Evolutionary conservation across 176 grass and related monocot species (phyloP), one percentile per base, ranked within the genome.

Genomic region (Hsuehochloa calcarea): DNA sequence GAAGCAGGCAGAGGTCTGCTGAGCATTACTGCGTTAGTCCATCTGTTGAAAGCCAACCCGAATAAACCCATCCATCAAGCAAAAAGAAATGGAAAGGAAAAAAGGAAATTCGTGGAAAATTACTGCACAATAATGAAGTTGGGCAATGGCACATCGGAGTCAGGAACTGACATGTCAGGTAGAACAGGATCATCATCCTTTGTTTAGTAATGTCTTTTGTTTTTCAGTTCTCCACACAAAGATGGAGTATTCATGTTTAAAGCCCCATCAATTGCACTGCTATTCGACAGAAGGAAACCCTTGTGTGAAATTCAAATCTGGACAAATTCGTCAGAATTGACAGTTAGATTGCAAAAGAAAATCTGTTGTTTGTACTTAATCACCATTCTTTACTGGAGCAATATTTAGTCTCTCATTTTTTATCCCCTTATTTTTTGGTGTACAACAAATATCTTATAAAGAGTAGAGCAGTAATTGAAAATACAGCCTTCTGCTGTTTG

Each of bases 251-350:
- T 62, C 40, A 51, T 73, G 23, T 74, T 78, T 49, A 58, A 56
- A 63, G 56, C 55, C 10, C 11, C 20, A n/a, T 49, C 50, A 40
- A 60, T 68, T 89, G 51, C 68, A 69, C 23, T 75, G 14, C 69
- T 89, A 34, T 59, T 72, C 17, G 8, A 31, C 58, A 40, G 46
- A 68, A 72, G 80, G 41, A 66, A 55, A 66, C 10, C n/a, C 47
- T 74, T 84, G 84, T 90, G 74, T 80, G n/a, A n/a, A n/a, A 90
- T 90, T 75, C 50, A 75, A 50, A 40, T 66, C 16, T 41, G 61
- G 50, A 47, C 27, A 79, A 68, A 83, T 67, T 58, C 10, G 25
- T 67, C 68, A 6, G 76, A 87, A 83, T 31, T 83, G 73, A 45
- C 47, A 49, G 26, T 82, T 77, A 49, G 73, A 86, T 86, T 83